These are phyloP conservation scores for Didymella glomerata DNA, from an alignment of 2,329 filamentous ascomycete genomes.

Conservation along the genomic window DNA sequence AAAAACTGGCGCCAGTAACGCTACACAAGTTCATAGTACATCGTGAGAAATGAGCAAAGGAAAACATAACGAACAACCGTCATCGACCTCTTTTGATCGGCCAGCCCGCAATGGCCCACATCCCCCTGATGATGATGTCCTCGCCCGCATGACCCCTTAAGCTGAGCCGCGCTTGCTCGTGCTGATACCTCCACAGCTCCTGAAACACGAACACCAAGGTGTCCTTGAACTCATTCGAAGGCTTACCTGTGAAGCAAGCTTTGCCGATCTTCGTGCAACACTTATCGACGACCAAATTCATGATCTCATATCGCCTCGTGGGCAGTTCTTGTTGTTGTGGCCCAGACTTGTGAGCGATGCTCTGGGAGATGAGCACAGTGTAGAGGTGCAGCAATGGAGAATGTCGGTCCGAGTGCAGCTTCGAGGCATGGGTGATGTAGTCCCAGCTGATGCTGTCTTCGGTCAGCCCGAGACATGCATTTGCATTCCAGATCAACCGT, in stretches of 20 bases:
- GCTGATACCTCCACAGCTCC: constrained; percentile 38
- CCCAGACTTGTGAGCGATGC: constrained; percentile 31
- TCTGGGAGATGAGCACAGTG: constrained; percentile 44
- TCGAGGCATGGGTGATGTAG: constrained; percentile 32
- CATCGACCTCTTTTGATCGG: constrained; percentile 9
- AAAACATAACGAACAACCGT: background rate
- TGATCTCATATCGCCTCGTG: constrained; percentile 30
- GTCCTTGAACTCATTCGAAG: constrained; percentile 38
- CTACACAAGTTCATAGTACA: background rate
- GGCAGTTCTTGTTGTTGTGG: constrained; percentile 22
- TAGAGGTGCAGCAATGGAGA: constrained; percentile 43
- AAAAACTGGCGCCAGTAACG: background rate
- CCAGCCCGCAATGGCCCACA: constrained; percentile 50
- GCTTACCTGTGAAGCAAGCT: constrained; percentile 26
- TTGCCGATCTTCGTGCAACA: constrained; percentile 39
- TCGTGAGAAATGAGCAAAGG: background rate
- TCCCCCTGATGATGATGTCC: constrained; percentile 52
- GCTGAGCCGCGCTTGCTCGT: constrained; percentile 35
- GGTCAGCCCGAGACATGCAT: constrained; percentile 32
- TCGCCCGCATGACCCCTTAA: constrained; percentile 40
- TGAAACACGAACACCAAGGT: constrained; percentile 36
- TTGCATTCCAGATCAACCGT: constrained; percentile 42
- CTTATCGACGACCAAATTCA: constrained; percentile 39
- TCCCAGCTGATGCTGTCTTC: constrained; percentile 35
- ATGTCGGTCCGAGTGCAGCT: constrained; percentile 24